Conservation (phyloP, 2,329 filamentous ascomycete genomes). For the Xylariaceae sp. region DNA sequence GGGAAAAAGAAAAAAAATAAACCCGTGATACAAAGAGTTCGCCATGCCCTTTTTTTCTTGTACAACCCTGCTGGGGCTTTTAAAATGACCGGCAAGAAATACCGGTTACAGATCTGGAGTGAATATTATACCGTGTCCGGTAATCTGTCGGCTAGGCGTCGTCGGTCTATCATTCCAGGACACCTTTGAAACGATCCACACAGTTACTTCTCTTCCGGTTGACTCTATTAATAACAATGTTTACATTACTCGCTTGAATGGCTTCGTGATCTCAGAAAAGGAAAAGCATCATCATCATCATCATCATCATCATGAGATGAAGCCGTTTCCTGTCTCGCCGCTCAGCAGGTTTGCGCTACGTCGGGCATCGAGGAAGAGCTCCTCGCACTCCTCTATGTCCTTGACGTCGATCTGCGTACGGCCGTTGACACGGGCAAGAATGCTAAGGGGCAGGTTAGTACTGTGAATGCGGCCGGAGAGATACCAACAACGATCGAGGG, state of each 20-base stretch:
- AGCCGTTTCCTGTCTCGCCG: constrained; percentile 57
- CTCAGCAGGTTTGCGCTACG: constrained; percentile 67
- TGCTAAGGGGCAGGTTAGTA: constrained; percentile 44
- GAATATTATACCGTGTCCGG: no score
- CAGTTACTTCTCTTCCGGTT: no score
- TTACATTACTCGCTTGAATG: neutral
- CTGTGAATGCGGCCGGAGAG: constrained; percentile 8
- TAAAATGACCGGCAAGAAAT: neutral
- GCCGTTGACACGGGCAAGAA: constrained; percentile 80
- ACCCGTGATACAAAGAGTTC: constrained; percentile 5
- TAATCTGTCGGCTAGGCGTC: no score
- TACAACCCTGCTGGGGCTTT: constrained; percentile 6
- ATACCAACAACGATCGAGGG: neutral
- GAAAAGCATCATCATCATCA: no score
- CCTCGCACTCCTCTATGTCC: constrained; percentile 76
- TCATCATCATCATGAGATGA: constrained; percentile 48
- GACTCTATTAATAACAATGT: no score
- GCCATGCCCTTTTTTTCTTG: constrained; percentile 10
- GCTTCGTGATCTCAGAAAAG: neutral
- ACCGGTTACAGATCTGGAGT: constrained; percentile 5
- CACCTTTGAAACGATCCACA: no score
- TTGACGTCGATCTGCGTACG: constrained; percentile 69
- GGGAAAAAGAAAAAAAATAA: no score
- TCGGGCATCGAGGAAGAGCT: constrained; percentile 76
- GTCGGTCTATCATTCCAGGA: neutral